A percentile compares a stretch with the other conserved stretches of the same genome.
Conservation (phyloP, 2,329 filamentous ascomycete genomes). For the Talaromyces marneffei region DNA sequence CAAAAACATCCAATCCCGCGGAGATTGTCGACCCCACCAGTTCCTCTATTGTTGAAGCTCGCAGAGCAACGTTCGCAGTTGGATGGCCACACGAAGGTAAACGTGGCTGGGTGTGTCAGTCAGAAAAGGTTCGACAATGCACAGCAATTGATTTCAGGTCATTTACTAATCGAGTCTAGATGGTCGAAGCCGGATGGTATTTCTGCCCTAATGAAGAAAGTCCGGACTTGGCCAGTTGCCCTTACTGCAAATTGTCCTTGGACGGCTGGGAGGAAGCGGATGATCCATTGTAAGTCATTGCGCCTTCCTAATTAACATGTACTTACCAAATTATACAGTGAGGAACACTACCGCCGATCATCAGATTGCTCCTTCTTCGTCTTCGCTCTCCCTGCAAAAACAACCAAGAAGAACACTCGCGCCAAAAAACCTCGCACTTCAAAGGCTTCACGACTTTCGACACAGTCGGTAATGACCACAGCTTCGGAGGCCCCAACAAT, state of each 20-base stretch:
- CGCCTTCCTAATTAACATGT: slow-evolving; percentile 15
- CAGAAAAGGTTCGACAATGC: slow-evolving; percentile 62
- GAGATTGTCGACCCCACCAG: slow-evolving; percentile 66
- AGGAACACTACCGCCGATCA: slow-evolving; percentile 77
- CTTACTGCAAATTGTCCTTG: slow-evolving; percentile 81
- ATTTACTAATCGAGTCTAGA: slow-evolving; percentile 42
- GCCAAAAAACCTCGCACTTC: slow-evolving; percentile 56
- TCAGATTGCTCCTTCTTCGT: slow-evolving; percentile 78
- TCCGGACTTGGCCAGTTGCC: slow-evolving; percentile 83
- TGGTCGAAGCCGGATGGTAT: slow-evolving; percentile 89
- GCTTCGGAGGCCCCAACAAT: slow-evolving; percentile 41
- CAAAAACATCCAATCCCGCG: slow-evolving; percentile 39
- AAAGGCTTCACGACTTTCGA: slow-evolving; percentile 62
- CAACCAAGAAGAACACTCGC: slow-evolving; percentile 57
- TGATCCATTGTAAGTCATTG: slow-evolving; percentile 65
- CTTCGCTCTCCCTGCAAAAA: slow-evolving; percentile 51
- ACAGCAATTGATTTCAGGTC: not conserved
- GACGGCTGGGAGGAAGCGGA: slow-evolving; percentile 94
- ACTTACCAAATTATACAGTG: slow-evolving; percentile 44
- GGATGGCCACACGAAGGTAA: slow-evolving; percentile 87
- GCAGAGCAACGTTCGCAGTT: slow-evolving; percentile 74
- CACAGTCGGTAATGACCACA: slow-evolving; percentile 43
- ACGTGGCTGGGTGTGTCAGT: slow-evolving; percentile 83
- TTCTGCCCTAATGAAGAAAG: slow-evolving; percentile 79
- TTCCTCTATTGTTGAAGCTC: slow-evolving; percentile 65